Conservation (phyloP, 257 asterid species). For the Cynanchum wilfordii region DNA sequence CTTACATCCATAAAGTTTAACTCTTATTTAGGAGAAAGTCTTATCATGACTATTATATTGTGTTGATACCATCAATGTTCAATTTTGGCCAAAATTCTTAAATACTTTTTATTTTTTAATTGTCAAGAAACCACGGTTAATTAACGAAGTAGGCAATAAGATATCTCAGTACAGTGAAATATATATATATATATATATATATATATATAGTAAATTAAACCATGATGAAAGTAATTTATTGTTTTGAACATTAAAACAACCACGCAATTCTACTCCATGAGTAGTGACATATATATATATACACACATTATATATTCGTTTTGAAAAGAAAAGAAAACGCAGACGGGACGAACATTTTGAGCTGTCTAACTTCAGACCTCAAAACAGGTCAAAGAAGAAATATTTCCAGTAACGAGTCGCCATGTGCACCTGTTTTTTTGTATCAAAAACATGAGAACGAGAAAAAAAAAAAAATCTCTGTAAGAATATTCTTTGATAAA, state of each 20-base stretch:
- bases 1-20: too few relatives aligned
- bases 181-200: too few relatives aligned
- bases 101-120: too few relatives aligned
- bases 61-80: too few relatives aligned
- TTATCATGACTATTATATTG: too few relatives aligned
- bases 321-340: background rate
- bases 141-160: too few relatives aligned
- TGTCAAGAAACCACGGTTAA: too few relatives aligned
- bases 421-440: background rate
- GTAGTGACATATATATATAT: background rate
- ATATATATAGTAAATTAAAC: background rate
- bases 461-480: background rate
- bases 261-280: background rate
- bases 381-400: background rate
- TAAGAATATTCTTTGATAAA: slow-evolving; percentile 11
- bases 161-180: too few relatives aligned
- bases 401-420: background rate
- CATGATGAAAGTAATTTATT: too few relatives aligned
- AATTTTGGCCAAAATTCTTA: too few relatives aligned
- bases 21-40: too few relatives aligned
- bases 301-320: too few relatives aligned
- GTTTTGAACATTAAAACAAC: background rate
- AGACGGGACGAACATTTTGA: background rate
- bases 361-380: slow-evolving; percentile 1
- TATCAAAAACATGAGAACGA: background rate